phyloP scores from a whole-genome alignment of 352 stramenopile genomes.

The Thalassiosira allenii region DNA sequence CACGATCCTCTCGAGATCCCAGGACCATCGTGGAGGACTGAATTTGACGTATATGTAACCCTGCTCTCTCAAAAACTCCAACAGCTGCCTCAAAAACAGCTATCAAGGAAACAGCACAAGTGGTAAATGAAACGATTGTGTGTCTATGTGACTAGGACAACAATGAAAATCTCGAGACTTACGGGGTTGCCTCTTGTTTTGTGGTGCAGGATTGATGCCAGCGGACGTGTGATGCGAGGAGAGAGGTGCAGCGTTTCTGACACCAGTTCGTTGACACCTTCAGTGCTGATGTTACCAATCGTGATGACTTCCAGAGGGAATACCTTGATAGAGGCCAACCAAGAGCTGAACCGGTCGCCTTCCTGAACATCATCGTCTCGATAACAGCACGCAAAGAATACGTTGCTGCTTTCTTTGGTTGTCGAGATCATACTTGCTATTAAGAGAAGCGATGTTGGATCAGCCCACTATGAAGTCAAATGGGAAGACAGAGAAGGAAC shows the following conservation, averaged over 20 bases:
- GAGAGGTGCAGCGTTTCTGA: constrained; percentile 52
- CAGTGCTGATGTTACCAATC: constrained; percentile 20
- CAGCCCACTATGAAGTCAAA: constrained; percentile 31
- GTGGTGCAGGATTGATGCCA: constrained; percentile 33
- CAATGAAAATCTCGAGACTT: too few species aligned
- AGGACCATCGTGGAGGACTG: constrained; percentile 1
- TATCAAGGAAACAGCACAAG: too few species aligned
- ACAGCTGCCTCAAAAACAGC: constrained; percentile 20
- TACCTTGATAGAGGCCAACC: constrained; percentile 18
- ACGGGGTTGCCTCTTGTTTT: constrained; percentile 57
- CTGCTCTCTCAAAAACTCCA: constrained; percentile 10
- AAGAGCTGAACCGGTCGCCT: constrained; percentile 2
- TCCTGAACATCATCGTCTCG: constrained; percentile 34
- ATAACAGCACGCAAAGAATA: constrained; percentile 47
- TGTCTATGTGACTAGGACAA: too few species aligned
- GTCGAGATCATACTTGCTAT: constrained; percentile 22
- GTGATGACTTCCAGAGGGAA: constrained; percentile 35
- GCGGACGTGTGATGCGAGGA: constrained; percentile 39
- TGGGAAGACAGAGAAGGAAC: background rate
- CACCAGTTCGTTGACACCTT: constrained; percentile 46
- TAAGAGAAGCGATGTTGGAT: constrained; percentile 27
- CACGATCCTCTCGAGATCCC: constrained; percentile 20
- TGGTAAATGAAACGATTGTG: too few species aligned
- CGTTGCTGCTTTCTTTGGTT: background rate
- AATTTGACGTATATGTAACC: constrained; percentile 8